Percentiles rank a stretch among this genome's conserved stretches.
Evolutionary conservation across 2,329 filamentous ascomycete species (phyloP).

Genomic region (Alternaria arborescens): DNA sequence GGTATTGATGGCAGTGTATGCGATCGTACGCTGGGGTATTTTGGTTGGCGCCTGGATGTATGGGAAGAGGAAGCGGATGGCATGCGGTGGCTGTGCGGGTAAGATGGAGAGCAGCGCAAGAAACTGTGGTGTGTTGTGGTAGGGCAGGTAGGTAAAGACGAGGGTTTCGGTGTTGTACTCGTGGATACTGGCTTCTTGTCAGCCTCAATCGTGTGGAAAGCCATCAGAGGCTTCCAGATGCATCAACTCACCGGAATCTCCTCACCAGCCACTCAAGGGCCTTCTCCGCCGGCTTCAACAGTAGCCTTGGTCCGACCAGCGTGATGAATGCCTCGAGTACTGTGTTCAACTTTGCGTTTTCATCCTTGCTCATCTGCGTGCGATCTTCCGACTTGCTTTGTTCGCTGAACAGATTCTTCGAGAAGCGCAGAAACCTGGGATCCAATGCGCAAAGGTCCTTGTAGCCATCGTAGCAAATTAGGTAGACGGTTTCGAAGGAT

Average conservation of each 20-base stretch:
- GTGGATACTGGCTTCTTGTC: conserved; percentile 67
- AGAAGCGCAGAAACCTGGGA: conserved; percentile 76
- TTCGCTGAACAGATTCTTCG: conserved; percentile 85
- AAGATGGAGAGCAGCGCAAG: conserved; percentile 86
- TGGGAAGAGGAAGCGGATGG: conserved; percentile 84
- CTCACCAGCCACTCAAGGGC: conserved; percentile 94
- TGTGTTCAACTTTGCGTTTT: conserved; percentile 83
- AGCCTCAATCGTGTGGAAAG: background rate
- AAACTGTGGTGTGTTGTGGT: conserved; percentile 87
- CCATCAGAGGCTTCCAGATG: background rate
- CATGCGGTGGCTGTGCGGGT: conserved; percentile 74
- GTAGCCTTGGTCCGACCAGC: conserved; percentile 76
- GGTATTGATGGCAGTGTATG: conserved; percentile 84
- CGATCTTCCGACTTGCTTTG: conserved; percentile 91
- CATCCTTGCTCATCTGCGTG: conserved; percentile 78
- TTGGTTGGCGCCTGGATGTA: conserved; percentile 81
- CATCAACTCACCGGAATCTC: conserved; percentile 66
- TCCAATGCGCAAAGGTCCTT: conserved; percentile 91
- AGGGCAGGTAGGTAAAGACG: conserved; percentile 88
- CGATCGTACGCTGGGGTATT: conserved; percentile 81
- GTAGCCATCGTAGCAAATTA: conserved; percentile 87
- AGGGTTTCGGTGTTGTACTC: conserved; percentile 84
- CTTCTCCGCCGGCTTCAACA: conserved; percentile 88
- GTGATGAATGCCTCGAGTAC: conserved; percentile 84
- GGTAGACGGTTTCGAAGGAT: conserved; percentile 87